phyloP scores from a whole-genome alignment of 2,329 filamentous ascomycete genomes.

The Fusarium buxicola region DNA sequence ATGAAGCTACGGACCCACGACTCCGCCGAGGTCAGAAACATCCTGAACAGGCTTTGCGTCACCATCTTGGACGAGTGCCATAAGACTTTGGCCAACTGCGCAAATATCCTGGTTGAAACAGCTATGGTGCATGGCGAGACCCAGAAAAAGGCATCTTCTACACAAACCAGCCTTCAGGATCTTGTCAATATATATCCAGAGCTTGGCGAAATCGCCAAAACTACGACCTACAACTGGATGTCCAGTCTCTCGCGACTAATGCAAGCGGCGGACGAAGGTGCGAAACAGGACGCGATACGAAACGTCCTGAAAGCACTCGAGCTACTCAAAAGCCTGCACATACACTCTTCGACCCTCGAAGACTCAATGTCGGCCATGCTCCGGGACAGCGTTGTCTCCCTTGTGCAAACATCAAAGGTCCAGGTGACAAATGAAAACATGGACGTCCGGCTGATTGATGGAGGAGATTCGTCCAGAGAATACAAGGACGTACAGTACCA shows the following conservation, averaged over 20 bases:
- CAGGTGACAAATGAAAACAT: conserved; percentile 23
- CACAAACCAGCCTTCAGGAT: conserved; percentile 66
- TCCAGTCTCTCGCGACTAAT: conserved; percentile 83
- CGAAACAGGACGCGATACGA: conserved; percentile 77
- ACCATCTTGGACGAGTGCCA: conserved; percentile 83
- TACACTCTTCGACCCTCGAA: conserved; percentile 74
- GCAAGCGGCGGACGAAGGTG: conserved; percentile 84
- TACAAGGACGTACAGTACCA: conserved; percentile 58
- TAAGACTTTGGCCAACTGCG: conserved; percentile 75
- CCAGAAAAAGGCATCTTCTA: conserved; percentile 53
- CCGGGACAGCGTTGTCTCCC: conserved; percentile 75
- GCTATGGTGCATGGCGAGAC: conserved; percentile 75
- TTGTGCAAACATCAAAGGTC: conserved; percentile 45
- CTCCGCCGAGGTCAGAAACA: conserved; percentile 73
- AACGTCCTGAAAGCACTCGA: conserved; percentile 81
- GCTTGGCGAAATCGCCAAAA: conserved; percentile 73
- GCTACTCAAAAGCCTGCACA: conserved; percentile 71
- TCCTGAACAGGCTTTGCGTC: conserved; percentile 78
- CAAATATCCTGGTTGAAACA: conserved; percentile 81
- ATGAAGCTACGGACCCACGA: conserved; percentile 80
- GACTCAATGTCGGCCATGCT: conserved; percentile 75
- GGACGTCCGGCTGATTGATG: conserved; percentile 46
- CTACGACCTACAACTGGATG: conserved; percentile 83
- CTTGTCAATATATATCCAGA: conserved; percentile 72
- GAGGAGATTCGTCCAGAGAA: conserved; percentile 22